Conservation (phyloP, 1,139 yeast species). For the Suhomyces terraborum region DNA sequence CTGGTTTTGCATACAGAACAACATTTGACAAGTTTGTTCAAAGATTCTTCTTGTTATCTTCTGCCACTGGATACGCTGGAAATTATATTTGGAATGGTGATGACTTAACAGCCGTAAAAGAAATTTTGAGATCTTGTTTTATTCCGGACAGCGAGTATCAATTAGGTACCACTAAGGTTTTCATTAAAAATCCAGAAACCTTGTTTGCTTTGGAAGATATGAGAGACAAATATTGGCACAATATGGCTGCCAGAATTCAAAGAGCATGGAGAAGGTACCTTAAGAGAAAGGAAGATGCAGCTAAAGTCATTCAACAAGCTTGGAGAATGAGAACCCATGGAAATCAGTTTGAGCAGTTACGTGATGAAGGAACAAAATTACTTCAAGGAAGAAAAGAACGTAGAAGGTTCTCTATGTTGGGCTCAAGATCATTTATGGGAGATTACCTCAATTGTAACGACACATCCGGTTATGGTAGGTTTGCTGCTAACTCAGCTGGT, state of each 20-base stretch:
- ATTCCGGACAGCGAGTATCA: conserved; percentile 85
- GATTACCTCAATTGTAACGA: conserved; percentile 90
- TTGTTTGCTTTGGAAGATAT: conserved; percentile 92
- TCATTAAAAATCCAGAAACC: conserved; percentile 96
- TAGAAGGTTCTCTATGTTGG: conserved; percentile 82
- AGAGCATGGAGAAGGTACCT: conserved; percentile 92
- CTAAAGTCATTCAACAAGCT: conserved; percentile 77
- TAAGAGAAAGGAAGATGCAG: conserved; percentile 84
- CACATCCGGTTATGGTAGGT: conserved; percentile 68
- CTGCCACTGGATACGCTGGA: conserved; percentile 95
- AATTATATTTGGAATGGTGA: conserved; percentile 96
- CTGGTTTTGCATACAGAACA: conserved; percentile 98
- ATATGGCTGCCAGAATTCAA: conserved; percentile 97
- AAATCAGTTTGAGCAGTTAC: conserved; percentile 74
- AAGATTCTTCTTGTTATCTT: conserved; percentile 84
- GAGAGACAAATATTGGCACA: conserved; percentile 98
- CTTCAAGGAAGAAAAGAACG: conserved; percentile 83
- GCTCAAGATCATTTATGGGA: conserved; percentile 90
- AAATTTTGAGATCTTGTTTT: conserved; percentile 76
- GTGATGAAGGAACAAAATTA: conserved; percentile 78
- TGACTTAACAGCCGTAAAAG: conserved; percentile 73
- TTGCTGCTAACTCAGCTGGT: conserved; percentile 65
- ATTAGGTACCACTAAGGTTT: conserved; percentile 91
- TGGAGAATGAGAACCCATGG: conserved; percentile 84
- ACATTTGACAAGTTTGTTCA: conserved; percentile 98